Evolutionary conservation across 1,284 basidiomycete genomes (phyloP).

Genomic region (Cronartium quercuum): DNA sequence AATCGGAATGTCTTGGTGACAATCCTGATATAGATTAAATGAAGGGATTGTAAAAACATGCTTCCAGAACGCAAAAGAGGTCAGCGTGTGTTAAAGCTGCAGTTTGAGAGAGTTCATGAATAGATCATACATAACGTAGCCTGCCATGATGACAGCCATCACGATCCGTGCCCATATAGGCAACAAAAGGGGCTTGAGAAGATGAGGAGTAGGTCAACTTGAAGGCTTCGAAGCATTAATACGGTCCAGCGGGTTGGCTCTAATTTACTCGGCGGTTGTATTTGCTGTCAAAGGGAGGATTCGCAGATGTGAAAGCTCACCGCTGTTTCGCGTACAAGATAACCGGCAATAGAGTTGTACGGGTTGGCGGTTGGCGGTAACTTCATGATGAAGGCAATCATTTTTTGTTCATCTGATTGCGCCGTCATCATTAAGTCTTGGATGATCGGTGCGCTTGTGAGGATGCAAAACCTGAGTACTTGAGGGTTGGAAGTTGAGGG

Average conservation of each 20-base stretch:
- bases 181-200: conserved; percentile 3
- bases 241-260: too few relatives aligned
- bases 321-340: neutral
- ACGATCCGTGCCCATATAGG: conserved; percentile 12
- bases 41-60: conserved; percentile 29
- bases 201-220: neutral
- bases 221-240: neutral
- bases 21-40: conserved; percentile 24
- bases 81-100: neutral
- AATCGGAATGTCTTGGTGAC: conserved; percentile 18
- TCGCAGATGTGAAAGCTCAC: neutral
- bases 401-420: neutral
- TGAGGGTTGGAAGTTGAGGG: too few relatives aligned
- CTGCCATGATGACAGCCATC: conserved; percentile 5
- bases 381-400: conserved; percentile 4
- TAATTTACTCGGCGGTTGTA: too few relatives aligned
- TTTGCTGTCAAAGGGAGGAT: too few relatives aligned
- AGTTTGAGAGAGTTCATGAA: neutral
- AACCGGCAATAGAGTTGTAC: neutral
- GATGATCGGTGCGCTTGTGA: too few relatives aligned
- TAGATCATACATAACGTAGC: conserved; percentile 20
- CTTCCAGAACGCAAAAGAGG: neutral
- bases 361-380: conserved; percentile 11
- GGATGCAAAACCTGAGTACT: too few relatives aligned
- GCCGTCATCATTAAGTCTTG: too few relatives aligned